Percentiles rank a stretch among this genome's conserved stretches.
Conservation (phyloP, 768 basidiomycete species). For the Cantharellus anzutake region DNA sequence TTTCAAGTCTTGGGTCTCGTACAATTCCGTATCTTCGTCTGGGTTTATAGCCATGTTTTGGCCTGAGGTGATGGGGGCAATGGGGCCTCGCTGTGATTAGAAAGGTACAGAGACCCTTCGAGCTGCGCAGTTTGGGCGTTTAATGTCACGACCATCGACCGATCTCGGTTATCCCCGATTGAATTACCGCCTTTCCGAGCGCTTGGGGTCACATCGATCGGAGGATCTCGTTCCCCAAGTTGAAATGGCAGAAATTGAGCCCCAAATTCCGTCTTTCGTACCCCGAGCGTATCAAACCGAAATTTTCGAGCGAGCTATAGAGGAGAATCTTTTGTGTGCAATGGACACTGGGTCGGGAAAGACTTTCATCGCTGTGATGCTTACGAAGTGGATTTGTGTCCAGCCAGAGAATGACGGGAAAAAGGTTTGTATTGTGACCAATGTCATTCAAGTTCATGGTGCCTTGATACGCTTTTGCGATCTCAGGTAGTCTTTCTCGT, state of each 20-base stretch:
- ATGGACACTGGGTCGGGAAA: slow-evolving; percentile 29
- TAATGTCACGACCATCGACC: too few species aligned
- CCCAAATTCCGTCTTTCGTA: slow-evolving; percentile 7
- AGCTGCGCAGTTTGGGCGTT: too few species aligned
- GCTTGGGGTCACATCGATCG: background rate
- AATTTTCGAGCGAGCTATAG: slow-evolving; percentile 32
- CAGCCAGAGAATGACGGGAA: slow-evolving; percentile 29
- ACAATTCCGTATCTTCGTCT: slow-evolving; percentile 96
- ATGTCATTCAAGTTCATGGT: background rate
- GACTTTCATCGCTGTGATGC: slow-evolving; percentile 37
- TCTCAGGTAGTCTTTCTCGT: slow-evolving; percentile 48
- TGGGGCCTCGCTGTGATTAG: too few species aligned
- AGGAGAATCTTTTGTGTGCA: slow-evolving; percentile 36
- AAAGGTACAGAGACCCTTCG: too few species aligned
- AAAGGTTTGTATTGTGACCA: slow-evolving; percentile 17
- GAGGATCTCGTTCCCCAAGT: background rate
- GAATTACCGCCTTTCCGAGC: too few species aligned
- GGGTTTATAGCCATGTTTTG: slow-evolving; percentile 26
- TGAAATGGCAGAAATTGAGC: background rate
- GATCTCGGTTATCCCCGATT: too few species aligned
- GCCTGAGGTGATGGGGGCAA: background rate
- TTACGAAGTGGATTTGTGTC: slow-evolving; percentile 57
- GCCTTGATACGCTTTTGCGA: background rate
- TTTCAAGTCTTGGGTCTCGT: slow-evolving; percentile 6
- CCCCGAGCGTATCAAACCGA: slow-evolving; percentile 30